Percentiles rank a stretch among this genome's conserved stretches.
phyloP scores from a whole-genome alignment of 306 rosid genomes.

The Sechiopsis laciniata region DNA sequence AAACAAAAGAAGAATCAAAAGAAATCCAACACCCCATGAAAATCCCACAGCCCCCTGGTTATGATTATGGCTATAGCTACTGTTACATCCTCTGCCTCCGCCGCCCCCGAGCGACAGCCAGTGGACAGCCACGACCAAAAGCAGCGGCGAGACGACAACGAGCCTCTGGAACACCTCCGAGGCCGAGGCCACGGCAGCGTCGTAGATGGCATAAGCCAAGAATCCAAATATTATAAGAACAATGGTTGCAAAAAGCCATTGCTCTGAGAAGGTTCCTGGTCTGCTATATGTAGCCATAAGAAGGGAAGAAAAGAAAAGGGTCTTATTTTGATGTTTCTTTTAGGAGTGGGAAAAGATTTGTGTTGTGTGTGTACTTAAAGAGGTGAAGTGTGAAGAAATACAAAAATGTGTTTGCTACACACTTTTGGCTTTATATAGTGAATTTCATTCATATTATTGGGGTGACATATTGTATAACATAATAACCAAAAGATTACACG shows the following conservation, averaged over 20 bases:
- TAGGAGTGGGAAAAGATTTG: too few relatives aligned
- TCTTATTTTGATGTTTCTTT: neutral
- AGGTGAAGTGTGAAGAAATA: neutral
- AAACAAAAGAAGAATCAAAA: conserved; percentile 10
- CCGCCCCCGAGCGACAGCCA: conserved; percentile 12
- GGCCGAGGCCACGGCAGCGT: neutral
- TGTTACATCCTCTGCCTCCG: neutral
- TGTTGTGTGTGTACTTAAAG: too few relatives aligned
- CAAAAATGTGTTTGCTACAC: neutral
- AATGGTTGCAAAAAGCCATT: conserved; percentile 17
- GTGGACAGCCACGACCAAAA: conserved; percentile 7
- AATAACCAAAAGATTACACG: too few relatives aligned
- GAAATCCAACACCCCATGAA: conserved; percentile 3
- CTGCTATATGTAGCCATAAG: neutral
- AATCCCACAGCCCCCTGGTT: conserved; percentile 7
- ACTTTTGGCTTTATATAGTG: conserved; percentile 11
- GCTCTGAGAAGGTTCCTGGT: conserved; percentile 2
- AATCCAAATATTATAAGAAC: conserved; percentile 6
- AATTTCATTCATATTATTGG: neutral
- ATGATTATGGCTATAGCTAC: neutral
- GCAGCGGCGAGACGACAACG: conserved; percentile 1
- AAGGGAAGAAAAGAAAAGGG: neutral
- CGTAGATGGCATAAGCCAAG: conserved; percentile 13
- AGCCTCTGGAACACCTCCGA: conserved; percentile 8
- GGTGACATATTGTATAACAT: neutral